phyloP scores from a whole-genome alignment of 371 early-diverging fungal genomes.

The Hamiltosporidium tvaerminnensis region DNA sequence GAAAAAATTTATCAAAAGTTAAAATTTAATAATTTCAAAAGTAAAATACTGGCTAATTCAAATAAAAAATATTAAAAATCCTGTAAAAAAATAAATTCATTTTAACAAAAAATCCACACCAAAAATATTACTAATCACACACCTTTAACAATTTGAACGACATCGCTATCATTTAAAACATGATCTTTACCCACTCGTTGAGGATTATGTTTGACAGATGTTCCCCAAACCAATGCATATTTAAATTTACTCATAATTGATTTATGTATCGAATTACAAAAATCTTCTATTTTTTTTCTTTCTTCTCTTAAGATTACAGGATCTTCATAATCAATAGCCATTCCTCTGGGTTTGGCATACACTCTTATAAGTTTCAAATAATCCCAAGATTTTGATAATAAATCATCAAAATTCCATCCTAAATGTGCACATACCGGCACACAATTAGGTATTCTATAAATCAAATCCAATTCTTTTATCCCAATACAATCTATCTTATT shows the following conservation, averaged over 20 bases:
- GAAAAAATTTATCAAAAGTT: no score
- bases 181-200: conserved; percentile 96
- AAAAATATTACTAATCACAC: neutral
- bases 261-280: conserved; percentile 91
- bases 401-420: conserved; percentile 95
- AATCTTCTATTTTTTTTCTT: conserved; percentile 65
- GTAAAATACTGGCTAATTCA: no score
- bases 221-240: conserved; percentile 92
- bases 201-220: conserved; percentile 85
- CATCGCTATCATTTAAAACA: conserved; percentile 80
- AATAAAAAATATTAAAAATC: no score
- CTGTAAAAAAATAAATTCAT: no score
- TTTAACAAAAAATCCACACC: neutral
- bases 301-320: conserved; percentile 76
- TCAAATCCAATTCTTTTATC: conserved; percentile 65
- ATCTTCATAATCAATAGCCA: conserved; percentile 78
- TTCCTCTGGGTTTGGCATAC: conserved; percentile 92
- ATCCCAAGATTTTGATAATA: conserved; percentile 73
- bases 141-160: conserved; percentile 57
- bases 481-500: conserved; percentile 96
- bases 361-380: conserved; percentile 68
- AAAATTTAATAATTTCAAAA: no score
- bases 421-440: conserved; percentile 87
- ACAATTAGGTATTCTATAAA: conserved; percentile 58
- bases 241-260: conserved; percentile 80